Conservation (phyloP, 306 rosid species). For the Arachis stenosperma region DNA sequence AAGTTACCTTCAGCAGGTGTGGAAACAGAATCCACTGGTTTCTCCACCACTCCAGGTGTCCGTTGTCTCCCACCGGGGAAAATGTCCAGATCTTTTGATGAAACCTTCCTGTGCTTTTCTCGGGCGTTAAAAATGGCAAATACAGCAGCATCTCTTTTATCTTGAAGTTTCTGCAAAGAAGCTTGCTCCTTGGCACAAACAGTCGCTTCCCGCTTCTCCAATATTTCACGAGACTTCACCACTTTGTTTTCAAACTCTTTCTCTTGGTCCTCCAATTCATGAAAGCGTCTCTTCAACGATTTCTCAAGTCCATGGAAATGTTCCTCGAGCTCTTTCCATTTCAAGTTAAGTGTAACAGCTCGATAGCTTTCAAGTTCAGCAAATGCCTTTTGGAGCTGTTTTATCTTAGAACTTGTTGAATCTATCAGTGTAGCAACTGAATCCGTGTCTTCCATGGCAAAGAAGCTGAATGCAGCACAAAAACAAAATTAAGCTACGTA, state of each 20-base stretch:
- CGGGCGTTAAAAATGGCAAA: conserved; percentile 64
- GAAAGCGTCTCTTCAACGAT: conserved; percentile 94
- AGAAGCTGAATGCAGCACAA: conserved; percentile 47
- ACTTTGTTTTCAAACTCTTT: conserved; percentile 81
- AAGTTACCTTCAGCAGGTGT: conserved; percentile 52
- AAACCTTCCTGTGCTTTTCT: conserved; percentile 73
- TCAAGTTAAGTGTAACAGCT: conserved; percentile 80
- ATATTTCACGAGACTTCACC: conserved; percentile 58
- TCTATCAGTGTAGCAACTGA: conserved; percentile 80
- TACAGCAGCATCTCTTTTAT: conserved; percentile 86
- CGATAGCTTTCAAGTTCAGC: conserved; percentile 98
- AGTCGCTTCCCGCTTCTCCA: conserved; percentile 72
- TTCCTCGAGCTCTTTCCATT: conserved; percentile 97
- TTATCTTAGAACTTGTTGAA: conserved; percentile 89
- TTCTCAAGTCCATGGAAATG: conserved; percentile 96
- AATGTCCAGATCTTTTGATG: conserved; percentile 53
- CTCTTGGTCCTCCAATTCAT: conserved; percentile 96
- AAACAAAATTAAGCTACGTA: conserved; percentile 21
- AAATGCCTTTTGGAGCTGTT: conserved; percentile 96
- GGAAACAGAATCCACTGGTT: conserved; percentile 57
- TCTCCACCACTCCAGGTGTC: conserved; percentile 55
- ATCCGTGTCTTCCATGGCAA: conserved; percentile 77
- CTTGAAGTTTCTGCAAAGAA: conserved; percentile 74
- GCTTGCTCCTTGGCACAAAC: conserved; percentile 81
- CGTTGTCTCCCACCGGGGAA: conserved; percentile 53